Conservation (phyloP, 2,329 filamentous ascomycete genomes). For the Fusarium sp. region DNA sequence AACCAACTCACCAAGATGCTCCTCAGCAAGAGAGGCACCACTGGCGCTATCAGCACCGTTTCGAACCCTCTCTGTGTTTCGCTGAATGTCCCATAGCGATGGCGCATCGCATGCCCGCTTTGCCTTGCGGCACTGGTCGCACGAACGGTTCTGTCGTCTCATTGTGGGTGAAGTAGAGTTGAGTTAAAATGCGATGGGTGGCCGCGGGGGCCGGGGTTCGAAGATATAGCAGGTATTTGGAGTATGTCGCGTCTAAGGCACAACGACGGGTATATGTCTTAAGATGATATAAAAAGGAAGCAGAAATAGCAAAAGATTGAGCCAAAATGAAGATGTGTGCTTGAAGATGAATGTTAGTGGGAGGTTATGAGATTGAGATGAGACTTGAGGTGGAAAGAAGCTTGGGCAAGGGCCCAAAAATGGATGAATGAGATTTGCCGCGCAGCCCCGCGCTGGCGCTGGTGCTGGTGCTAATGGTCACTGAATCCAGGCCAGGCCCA, state of each 20-base stretch:
- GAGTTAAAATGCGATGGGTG: constrained; percentile 8
- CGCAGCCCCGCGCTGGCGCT: constrained; percentile 31
- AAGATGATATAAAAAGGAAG: background rate
- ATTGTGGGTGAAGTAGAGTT: constrained; percentile 27
- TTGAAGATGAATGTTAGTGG: constrained; percentile 18
- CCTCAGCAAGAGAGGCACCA: constrained; percentile 41
- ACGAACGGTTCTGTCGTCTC: constrained; percentile 46
- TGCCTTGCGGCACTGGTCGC: constrained; percentile 46
- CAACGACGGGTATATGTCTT: constrained; percentile 13
- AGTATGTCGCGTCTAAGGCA: constrained; percentile 21
- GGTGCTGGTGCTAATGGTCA: constrained; percentile 3
- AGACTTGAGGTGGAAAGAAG: constrained; percentile 15
- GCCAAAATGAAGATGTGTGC: constrained; percentile 12
- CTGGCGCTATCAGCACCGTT: constrained; percentile 33
- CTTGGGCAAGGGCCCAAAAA: constrained; percentile 30
- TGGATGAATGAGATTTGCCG: constrained; percentile 43
- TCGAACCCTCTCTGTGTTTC: constrained; percentile 42
- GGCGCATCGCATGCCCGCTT: constrained; percentile 46
- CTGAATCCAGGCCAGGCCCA: background rate
- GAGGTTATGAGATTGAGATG: constrained; percentile 32
- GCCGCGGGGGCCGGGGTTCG: constrained; percentile 1
- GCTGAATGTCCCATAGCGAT: constrained; percentile 45
- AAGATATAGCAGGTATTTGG: background rate
- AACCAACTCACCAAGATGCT: constrained; percentile 42
- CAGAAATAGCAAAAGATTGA: constrained; percentile 6